Conservation (phyloP, 169 alveolate species). For the Cryptosporidium muris region DNA sequence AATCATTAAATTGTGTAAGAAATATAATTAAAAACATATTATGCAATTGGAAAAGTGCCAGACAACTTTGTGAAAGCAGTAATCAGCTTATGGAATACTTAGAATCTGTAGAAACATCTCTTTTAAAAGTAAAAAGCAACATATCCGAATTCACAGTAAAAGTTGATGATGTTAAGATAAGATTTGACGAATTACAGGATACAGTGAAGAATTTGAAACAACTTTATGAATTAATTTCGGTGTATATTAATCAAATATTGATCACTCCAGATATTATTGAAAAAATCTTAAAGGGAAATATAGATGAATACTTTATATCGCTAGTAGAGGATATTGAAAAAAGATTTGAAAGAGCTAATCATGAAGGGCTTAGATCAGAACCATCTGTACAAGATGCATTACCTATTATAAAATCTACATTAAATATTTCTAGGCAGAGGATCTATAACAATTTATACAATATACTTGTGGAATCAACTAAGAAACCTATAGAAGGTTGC, state of each 20-base stretch:
- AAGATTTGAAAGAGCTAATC: too few relatives aligned
- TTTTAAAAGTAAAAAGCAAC: not conserved
- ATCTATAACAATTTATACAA: too few relatives aligned
- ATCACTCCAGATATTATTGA: conserved; percentile 6
- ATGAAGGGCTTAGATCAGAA: too few relatives aligned
- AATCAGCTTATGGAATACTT: not conserved
- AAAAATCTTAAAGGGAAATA: not conserved
- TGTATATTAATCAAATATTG: conserved; percentile 1
- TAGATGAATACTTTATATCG: not conserved
- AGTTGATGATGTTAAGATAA: conserved; percentile 24
- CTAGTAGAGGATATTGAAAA: too few relatives aligned
- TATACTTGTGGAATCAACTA: too few relatives aligned
- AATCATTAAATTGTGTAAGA: too few relatives aligned
- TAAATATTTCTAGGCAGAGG: too few relatives aligned
- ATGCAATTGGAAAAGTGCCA: too few relatives aligned
- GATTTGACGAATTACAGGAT: conserved; percentile 7
- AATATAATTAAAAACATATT: too few relatives aligned
- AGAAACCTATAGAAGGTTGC: too few relatives aligned
- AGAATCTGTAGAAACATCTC: not conserved
- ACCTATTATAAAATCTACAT: too few relatives aligned
- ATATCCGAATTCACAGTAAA: conserved; percentile 7
- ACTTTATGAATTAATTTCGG: not conserved
- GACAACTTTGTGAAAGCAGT: not conserved
- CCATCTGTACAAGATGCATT: too few relatives aligned
- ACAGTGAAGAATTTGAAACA: not conserved